Evolutionary conservation across 2,329 filamentous ascomycete species (phyloP), one percentile per base, ranked within the genome.

Genomic region (Bimuria novae-zelandiae): DNA sequence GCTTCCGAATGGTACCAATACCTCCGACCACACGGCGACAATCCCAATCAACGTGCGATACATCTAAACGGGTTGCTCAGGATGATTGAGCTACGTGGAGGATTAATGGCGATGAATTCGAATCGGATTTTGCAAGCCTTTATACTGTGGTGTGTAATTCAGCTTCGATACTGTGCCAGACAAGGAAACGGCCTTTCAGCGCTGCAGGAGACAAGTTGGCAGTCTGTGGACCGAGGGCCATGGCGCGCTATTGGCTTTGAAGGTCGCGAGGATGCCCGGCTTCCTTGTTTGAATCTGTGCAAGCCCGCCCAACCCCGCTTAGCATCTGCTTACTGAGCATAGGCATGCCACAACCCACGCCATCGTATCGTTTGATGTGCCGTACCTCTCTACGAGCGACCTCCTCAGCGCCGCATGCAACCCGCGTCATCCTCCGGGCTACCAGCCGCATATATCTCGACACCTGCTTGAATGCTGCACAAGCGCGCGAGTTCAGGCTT

Each of bases 41-140:
- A 70, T 19, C 55, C 62, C 33, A 65, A 69, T 49, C 70, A 71
- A 44, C 67, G 65, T 37, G 57, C 57, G 33, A 70, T 71, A 44
- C 72, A 75, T 52, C 43, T 69, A 33, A 64, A 64, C 23, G 72
- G 71, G 4, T 37, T 75, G 57, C 61, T 59, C 27, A 65, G 56
- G 52, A 74, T 75, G 72, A 55, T 75, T 12, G 62, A 68, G 45
- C 37, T 73, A 43, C 63, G 72, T 12, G 72, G 72, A 27, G 72
- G 72, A 12, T 53, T 75, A 10, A 53, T 46, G 42, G 64, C 62
- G 49, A 67, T 75, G 32, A 63, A 60, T 33, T 70, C 69, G 17
- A 74, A 73, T 53, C 69, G 70, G 44, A 71, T 72, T n/a, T 55
- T 75, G 17, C 71, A 75, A 46, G 69, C 72, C 21, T 74, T 75